Evolutionary conservation across 2,329 filamentous ascomycete genomes (phyloP).

Genomic region (Exophiala alcalophila): DNA sequence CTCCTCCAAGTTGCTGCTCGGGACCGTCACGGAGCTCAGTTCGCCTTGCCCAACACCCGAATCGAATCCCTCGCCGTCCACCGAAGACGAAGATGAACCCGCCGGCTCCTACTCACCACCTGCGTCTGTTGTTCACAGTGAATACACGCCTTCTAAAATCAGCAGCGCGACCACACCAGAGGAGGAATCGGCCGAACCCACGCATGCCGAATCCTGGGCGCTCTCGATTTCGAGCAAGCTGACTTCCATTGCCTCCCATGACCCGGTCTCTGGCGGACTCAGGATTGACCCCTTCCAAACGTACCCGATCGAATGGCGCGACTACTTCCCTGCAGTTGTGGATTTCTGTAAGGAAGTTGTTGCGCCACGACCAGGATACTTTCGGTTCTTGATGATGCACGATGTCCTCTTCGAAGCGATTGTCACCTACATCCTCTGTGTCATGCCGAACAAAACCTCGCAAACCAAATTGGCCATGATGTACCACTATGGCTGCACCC

Average conservation of each 20-base stretch:
- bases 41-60: neutral
- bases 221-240: too few species aligned
- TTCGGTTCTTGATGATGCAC: conserved; percentile 13
- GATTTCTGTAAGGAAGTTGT: conserved; percentile 19
- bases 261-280: conserved; percentile 16
- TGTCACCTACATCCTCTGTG: conserved; percentile 15
- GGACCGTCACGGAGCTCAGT: neutral
- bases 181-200: too few species aligned
- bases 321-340: conserved; percentile 17
- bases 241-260: conserved; percentile 5
- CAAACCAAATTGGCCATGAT: conserved; percentile 15
- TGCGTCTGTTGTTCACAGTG: too few species aligned
- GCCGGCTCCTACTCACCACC: too few species aligned
- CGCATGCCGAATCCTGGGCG: too few species aligned
- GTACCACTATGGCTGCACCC: conserved; percentile 16
- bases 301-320: conserved; percentile 14
- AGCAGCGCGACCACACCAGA: too few species aligned
- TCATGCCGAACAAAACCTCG: conserved; percentile 7
- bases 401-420: conserved; percentile 22
- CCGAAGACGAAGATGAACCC: conserved; percentile 68
- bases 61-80: too few species aligned
- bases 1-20: neutral
- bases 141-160: too few species aligned
- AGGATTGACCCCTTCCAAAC: conserved; percentile 16
- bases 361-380: conserved; percentile 7